Evolutionary conservation across 176 grass and related monocot species (phyloP).

Genomic region (Lolium multiflorum): DNA sequence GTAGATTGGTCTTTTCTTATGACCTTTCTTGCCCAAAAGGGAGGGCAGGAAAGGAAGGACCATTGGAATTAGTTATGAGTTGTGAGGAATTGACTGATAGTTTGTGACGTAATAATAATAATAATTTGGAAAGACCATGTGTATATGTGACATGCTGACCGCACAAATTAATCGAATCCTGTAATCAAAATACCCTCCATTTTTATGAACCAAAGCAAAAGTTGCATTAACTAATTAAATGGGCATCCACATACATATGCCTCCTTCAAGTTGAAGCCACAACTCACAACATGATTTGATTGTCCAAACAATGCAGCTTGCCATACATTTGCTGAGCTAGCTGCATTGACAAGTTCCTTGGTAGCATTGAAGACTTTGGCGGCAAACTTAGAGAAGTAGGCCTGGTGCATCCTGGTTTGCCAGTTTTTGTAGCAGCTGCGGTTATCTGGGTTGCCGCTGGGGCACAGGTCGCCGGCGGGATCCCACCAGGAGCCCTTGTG

Average conservation of each 20-base stretch:
- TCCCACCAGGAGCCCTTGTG: constrained; percentile 80
- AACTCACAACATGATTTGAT: neutral
- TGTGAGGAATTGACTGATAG: neutral
- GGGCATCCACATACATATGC: neutral
- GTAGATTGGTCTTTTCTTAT: neutral
- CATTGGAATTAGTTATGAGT: neutral
- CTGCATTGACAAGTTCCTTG: constrained; percentile 28
- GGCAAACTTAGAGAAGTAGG: constrained; percentile 57
- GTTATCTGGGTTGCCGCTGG: neutral
- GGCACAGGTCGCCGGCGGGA: constrained; percentile 46
- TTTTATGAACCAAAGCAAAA: neutral
- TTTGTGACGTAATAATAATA: neutral
- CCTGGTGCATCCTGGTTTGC: constrained; percentile 55
- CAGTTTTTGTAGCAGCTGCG: constrained; percentile 56
- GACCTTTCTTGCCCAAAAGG: neutral
- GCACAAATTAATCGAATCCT: neutral
- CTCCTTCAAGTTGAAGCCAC: neutral
- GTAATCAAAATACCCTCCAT: neutral
- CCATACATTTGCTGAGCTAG: neutral
- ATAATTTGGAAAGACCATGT: neutral
- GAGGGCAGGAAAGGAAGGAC: neutral
- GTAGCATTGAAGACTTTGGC: constrained; percentile 49
- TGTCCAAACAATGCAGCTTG: neutral
- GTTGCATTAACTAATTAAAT: neutral
- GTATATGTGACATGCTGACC: neutral